These are phyloP conservation scores for Penicillium roqueforti DNA, from an alignment of 495 filamentous ascomycete species.

Conservation along the genomic window DNA sequence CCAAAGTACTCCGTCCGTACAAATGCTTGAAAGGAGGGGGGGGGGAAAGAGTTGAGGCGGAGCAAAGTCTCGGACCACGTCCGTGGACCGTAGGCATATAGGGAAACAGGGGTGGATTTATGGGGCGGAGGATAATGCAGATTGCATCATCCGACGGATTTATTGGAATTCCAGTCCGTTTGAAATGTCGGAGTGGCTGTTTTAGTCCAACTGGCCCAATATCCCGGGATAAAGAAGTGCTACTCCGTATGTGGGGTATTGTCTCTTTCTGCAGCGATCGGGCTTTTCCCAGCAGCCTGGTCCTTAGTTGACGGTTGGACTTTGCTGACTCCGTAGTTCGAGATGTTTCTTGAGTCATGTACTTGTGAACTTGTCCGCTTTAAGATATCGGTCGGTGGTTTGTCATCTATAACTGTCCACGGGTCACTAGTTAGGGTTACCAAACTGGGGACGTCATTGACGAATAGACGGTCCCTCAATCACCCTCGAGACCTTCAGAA, in stretches of 20 bases:
- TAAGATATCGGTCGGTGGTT: neutral
- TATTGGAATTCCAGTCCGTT: neutral
- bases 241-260: neutral
- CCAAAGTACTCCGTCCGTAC: too few species aligned
- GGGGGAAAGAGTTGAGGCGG: neutral
- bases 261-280: conserved; percentile 8
- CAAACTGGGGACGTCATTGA: neutral
- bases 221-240: neutral
- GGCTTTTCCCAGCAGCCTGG: neutral
- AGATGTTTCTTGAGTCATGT: conserved; percentile 1
- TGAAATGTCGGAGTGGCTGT: neutral
- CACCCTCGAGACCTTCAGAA: neutral
- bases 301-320: neutral
- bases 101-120: neutral
- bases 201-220: neutral
- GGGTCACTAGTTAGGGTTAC: neutral
- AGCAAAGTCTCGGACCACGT: neutral
- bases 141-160: neutral
- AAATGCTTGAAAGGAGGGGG: neutral
- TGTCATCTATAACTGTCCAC: neutral
- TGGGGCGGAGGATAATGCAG: neutral
- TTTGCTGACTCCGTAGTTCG: too few species aligned
- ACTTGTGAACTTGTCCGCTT: neutral
- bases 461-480: neutral
- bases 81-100: too few species aligned